phyloP scores from a whole-genome alignment of 495 filamentous ascomycete genomes.

The Cercophora sp. region DNA sequence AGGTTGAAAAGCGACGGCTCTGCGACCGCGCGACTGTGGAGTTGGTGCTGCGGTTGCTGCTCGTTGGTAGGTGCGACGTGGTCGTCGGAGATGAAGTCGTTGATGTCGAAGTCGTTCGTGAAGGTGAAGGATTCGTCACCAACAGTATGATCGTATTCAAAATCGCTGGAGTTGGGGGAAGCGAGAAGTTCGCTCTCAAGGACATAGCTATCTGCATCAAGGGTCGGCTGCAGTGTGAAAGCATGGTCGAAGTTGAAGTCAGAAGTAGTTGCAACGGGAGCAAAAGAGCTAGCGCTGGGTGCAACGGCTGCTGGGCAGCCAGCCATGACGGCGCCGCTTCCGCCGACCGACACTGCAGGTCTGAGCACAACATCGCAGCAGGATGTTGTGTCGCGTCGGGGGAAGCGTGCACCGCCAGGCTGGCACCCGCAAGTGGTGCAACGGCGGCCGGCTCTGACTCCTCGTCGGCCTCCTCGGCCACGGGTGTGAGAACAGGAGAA shows the following conservation, averaged over 20 bases:
- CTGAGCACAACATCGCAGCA: conserved; percentile 97
- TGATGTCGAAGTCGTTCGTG: conserved; percentile 47
- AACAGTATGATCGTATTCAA: conserved; percentile 83
- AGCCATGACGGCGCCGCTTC: conserved; percentile 56
- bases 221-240: conserved; percentile 53
- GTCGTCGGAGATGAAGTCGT: conserved; percentile 51
- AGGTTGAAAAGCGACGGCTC: conserved; percentile 41
- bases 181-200: conserved; percentile 72
- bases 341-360: conserved; percentile 98
- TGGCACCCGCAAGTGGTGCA: conserved; percentile 20
- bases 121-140: conserved; percentile 65
- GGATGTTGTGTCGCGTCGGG: conserved; percentile 99
- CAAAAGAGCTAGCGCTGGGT: conserved; percentile 49
- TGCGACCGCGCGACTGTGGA: conserved; percentile 34
- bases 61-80: conserved; percentile 30
- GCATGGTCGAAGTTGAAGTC: conserved; percentile 66
- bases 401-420: conserved; percentile 52
- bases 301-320: conserved; percentile 53
- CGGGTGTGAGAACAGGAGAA: conserved; percentile 46
- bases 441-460: conserved; percentile 18
- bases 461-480: conserved; percentile 35
- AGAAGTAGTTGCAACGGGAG: conserved; percentile 59
- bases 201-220: conserved; percentile 66
- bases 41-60: conserved; percentile 33
- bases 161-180: conserved; percentile 59